Conservation (phyloP, 805 yeast genomes). For the Saturnispora sekii region DNA sequence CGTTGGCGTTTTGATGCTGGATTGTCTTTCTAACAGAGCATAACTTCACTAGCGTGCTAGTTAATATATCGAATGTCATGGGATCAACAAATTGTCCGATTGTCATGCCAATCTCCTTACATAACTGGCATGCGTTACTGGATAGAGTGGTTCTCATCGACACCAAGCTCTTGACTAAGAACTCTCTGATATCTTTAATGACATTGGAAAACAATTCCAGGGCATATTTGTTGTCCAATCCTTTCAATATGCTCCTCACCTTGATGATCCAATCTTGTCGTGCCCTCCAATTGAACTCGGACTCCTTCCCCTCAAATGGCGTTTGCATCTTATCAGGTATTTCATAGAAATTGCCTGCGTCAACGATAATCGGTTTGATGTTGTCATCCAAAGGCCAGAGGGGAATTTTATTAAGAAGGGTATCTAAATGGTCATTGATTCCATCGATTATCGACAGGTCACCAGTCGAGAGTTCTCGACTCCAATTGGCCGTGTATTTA, state of each 20-base stretch:
- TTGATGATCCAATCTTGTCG: conserved; percentile 56
- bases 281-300: conserved; percentile 76
- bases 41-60: conserved; percentile 40
- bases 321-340: conserved; percentile 22
- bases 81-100: conserved; percentile 35
- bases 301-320: conserved; percentile 62
- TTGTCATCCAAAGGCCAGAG: conserved; percentile 25
- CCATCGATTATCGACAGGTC: not conserved
- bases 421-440: not conserved
- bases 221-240: conserved; percentile 27
- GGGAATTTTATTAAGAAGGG: conserved; percentile 8
- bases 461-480: conserved; percentile 4
- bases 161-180: conserved; percentile 51
- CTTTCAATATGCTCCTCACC: conserved; percentile 52
- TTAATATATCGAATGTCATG: conserved; percentile 37
- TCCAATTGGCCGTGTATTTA: conserved; percentile 13
- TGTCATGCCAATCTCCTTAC: conserved; percentile 52
- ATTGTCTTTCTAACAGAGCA: conserved; percentile 56
- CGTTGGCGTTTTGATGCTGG: conserved; percentile 48
- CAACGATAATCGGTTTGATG: conserved; percentile 18
- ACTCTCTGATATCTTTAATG: conserved; percentile 39
- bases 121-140: conserved; percentile 61
- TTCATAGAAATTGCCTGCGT: conserved; percentile 21
- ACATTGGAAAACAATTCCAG: conserved; percentile 5
- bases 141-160: conserved; percentile 83